Percentiles rank a stretch among this genome's conserved stretches.
Conservation (phyloP, 805 yeast species). For the Phaffomyces opuntiae region DNA sequence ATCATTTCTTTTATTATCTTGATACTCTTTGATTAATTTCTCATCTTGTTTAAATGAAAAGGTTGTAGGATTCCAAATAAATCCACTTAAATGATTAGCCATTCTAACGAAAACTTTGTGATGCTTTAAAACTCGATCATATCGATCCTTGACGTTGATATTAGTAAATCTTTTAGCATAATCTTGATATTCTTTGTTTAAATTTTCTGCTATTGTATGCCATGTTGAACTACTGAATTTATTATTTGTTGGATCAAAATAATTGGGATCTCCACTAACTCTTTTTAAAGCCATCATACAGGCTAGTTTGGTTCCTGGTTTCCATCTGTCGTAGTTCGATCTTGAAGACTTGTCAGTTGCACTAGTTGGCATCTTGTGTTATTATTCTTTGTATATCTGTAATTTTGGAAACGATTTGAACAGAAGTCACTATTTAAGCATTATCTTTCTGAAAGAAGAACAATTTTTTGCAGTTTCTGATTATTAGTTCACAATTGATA, state of each 20-base stretch:
- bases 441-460: too few species aligned
- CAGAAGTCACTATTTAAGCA: too few species aligned
- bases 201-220: constrained; percentile 22
- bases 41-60: constrained; percentile 16
- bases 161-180: constrained; percentile 22
- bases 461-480: too few species aligned
- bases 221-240: constrained; percentile 17
- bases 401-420: background rate
- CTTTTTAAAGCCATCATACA: constrained; percentile 21
- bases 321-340: constrained; percentile 24
- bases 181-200: constrained; percentile 21
- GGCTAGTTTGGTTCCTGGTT: constrained; percentile 23
- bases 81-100: constrained; percentile 18
- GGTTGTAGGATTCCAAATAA: constrained; percentile 17
- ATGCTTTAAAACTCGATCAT: constrained; percentile 21
- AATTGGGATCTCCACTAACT: constrained; percentile 14
- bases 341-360: background rate
- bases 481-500: too few species aligned
- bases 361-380: too few species aligned
- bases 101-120: constrained; percentile 19
- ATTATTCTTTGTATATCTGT: background rate
- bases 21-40: constrained; percentile 10
- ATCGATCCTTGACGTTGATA: constrained; percentile 23
- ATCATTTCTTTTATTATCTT: constrained; percentile 10
- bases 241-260: constrained; percentile 10